Conservation (phyloP, 2,329 filamentous ascomycete species). For the Mariannaea sp. region DNA sequence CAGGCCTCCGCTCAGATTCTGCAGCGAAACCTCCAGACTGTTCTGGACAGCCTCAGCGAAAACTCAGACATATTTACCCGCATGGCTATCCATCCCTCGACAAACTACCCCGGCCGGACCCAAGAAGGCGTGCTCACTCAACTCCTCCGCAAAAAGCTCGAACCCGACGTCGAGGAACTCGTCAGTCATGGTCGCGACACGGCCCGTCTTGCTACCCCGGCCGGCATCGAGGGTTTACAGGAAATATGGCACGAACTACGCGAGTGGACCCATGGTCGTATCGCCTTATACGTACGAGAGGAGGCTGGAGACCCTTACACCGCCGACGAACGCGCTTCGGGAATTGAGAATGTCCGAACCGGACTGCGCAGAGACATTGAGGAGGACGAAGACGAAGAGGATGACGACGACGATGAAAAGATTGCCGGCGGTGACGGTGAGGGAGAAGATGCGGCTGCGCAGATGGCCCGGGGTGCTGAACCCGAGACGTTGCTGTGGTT, state of each 20-base stretch:
- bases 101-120: slow-evolving; percentile 72
- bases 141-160: slow-evolving; percentile 81
- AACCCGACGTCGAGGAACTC: slow-evolving; percentile 76
- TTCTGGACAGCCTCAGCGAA: slow-evolving; percentile 68
- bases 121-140: slow-evolving; percentile 69
- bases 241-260: slow-evolving; percentile 61
- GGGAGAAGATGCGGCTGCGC: slow-evolving; percentile 33
- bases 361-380: slow-evolving; percentile 64
- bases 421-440: slow-evolving; percentile 19
- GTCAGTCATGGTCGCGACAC: slow-evolving; percentile 66
- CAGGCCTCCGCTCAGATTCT: slow-evolving; percentile 75
- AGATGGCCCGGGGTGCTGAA: slow-evolving; percentile 45
- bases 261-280: slow-evolving; percentile 47
- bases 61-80: slow-evolving; percentile 70
- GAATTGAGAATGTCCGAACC: slow-evolving; percentile 72
- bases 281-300: slow-evolving; percentile 49
- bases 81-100: slow-evolving; percentile 75
- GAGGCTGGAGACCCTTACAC: slow-evolving; percentile 69
- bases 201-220: slow-evolving; percentile 47
- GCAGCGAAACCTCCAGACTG: slow-evolving; percentile 68
- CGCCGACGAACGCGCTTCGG: slow-evolving; percentile 67
- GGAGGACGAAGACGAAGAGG: slow-evolving; percentile 58
- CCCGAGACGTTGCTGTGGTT: slow-evolving; percentile 56
- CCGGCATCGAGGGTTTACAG: slow-evolving; percentile 52
- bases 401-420: slow-evolving; percentile 55